Conservation (phyloP, 805 yeast species). For the Cyberlindnera saturnus region DNA sequence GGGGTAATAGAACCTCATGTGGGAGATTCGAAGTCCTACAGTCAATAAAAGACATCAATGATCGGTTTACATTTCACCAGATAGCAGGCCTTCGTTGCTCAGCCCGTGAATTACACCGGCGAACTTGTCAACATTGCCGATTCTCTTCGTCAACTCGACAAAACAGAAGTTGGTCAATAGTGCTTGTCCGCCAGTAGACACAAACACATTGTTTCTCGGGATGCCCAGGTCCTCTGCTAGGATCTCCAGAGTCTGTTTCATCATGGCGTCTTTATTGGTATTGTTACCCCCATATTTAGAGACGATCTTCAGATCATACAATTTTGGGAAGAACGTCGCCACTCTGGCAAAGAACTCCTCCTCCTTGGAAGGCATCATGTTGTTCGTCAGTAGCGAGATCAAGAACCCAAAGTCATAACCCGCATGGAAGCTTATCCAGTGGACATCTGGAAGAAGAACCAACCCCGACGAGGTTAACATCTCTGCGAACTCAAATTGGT, state of each 20-base stretch:
- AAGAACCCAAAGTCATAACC: conserved; percentile 95
- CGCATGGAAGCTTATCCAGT: conserved; percentile 89
- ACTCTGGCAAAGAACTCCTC: conserved; percentile 72
- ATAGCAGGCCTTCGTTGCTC: conserved; percentile 19
- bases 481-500: conserved; percentile 75
- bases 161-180: conserved; percentile 59
- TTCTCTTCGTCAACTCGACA: conserved; percentile 40
- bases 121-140: conserved; percentile 32
- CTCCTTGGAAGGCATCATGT: conserved; percentile 73
- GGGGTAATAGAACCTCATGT: too few relatives aligned
- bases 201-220: conserved; percentile 50
- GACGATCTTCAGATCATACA: conserved; percentile 72
- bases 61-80: not conserved
- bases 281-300: conserved; percentile 20
- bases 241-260: conserved; percentile 48
- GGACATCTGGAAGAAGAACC: conserved; percentile 55
- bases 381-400: conserved; percentile 67
- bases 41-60: too few relatives aligned
- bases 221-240: conserved; percentile 68
- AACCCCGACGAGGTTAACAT: conserved; percentile 81
- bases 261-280: not conserved
- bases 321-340: conserved; percentile 67
- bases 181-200: conserved; percentile 57
- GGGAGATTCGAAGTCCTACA: too few relatives aligned
- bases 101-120: conserved; percentile 51